A percentile compares a stretch with the other conserved stretches of the same genome.
These are phyloP conservation scores for Fraxinus americana DNA, from an alignment of 257 asterid genomes.

Conservation along the genomic window DNA sequence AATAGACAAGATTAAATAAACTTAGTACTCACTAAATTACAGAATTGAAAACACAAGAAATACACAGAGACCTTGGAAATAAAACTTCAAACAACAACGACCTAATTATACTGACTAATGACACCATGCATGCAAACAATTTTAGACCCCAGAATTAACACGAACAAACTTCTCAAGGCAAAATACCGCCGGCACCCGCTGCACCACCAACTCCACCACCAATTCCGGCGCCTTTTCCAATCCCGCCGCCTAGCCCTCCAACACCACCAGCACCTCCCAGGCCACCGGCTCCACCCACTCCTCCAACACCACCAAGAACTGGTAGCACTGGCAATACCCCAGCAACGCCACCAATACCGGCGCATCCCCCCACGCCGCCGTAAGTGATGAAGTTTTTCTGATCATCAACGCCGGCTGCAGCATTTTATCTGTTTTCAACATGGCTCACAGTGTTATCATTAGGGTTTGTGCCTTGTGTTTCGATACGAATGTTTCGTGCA, in stretches of 20 bases:
- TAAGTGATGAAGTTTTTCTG: slow-evolving; percentile 57
- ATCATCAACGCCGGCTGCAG: slow-evolving; percentile 43
- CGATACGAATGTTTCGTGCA: slow-evolving; percentile 56
- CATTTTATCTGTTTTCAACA: slow-evolving; percentile 24
- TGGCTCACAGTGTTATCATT: slow-evolving; percentile 14
- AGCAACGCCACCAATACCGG: slow-evolving; percentile 54
- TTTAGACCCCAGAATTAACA: slow-evolving; percentile 5
- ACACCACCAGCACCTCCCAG: slow-evolving; percentile 34
- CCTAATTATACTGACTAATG: not conserved
- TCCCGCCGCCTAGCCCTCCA: slow-evolving; percentile 34
- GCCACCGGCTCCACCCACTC: slow-evolving; percentile 35
- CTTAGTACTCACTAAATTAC: not conserved
- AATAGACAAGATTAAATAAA: not conserved
- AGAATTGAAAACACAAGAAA: not conserved
- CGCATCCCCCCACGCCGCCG: slow-evolving; percentile 72
- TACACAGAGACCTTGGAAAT: not conserved
- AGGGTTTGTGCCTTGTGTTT: slow-evolving; percentile 25
- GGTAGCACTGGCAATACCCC: slow-evolving; percentile 35
- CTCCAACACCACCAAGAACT: slow-evolving; percentile 36
- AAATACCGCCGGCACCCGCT: slow-evolving; percentile 22
- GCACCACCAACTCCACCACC: slow-evolving; percentile 23
- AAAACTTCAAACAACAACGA: not conserved
- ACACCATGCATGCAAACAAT: not conserved
- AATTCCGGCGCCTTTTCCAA: slow-evolving; percentile 30
- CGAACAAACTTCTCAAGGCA: slow-evolving; percentile 25